A percentile compares a stretch with the other conserved stretches of the same genome.
These are phyloP conservation scores for Letharia columbiana DNA, from an alignment of 495 filamentous ascomycete species.

Conservation along the genomic window DNA sequence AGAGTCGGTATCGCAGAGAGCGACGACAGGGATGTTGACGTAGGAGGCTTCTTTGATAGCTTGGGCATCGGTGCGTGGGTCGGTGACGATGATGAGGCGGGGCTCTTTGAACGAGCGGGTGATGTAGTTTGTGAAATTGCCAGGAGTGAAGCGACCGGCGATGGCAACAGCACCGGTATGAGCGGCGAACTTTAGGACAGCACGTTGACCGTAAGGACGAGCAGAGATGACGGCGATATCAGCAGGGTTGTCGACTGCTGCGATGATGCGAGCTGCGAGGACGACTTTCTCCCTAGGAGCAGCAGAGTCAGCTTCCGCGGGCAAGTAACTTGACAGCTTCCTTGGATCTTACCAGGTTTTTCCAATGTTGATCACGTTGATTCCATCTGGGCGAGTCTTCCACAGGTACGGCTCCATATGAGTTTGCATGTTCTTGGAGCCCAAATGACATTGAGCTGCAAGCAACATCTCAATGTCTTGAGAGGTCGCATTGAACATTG, in stretches of 20 bases:
- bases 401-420: slow-evolving; percentile 99
- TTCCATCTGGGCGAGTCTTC: slow-evolving; percentile 95
- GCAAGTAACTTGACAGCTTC: background rate
- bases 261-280: slow-evolving; percentile 95
- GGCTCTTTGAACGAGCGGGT: slow-evolving; percentile 99
- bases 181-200: slow-evolving; percentile 96
- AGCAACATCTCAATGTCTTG: slow-evolving; percentile 99
- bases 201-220: slow-evolving; percentile 98
- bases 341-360: slow-evolving; percentile 83
- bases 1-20: slow-evolving; percentile 97
- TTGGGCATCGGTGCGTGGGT: slow-evolving; percentile 98
- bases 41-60: slow-evolving; percentile 99
- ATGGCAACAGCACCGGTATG: slow-evolving; percentile 97
- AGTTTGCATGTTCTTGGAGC: slow-evolving; percentile 96
- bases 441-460: slow-evolving; percentile 90
- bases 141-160: slow-evolving; percentile 98
- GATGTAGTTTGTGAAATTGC: slow-evolving; percentile 99
- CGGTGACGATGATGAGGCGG: slow-evolving; percentile 97
- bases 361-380: slow-evolving; percentile 98
- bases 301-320: background rate
- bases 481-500: slow-evolving; percentile 75
- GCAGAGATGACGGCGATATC: slow-evolving; percentile 98
- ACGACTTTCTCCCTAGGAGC: slow-evolving; percentile 90
- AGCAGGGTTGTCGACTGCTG: slow-evolving; percentile 96
- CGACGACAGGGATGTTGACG: slow-evolving; percentile 99